These are phyloP conservation scores for Pochonia chlamydosporia DNA, from an alignment of 2,329 filamentous ascomycete species.

Conservation along the genomic window DNA sequence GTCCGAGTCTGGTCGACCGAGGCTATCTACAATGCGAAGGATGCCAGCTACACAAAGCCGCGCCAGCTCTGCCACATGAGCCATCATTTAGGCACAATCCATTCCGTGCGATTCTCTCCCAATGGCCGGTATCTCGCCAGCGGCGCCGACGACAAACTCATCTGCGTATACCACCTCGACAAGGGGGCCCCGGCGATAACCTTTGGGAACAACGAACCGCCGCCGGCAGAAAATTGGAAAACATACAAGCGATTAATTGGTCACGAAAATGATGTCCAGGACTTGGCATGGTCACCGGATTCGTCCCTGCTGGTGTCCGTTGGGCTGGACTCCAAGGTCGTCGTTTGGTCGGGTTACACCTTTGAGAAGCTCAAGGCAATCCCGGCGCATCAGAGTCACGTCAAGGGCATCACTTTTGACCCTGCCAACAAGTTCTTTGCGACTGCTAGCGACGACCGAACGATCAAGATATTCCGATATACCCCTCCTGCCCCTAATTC, in stretches of 20 bases:
- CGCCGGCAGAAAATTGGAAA: constrained; percentile 96
- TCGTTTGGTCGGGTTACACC: constrained; percentile 96
- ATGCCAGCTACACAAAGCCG: constrained; percentile 67
- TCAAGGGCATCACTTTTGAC: constrained; percentile 98
- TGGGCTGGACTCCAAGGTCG: constrained; percentile 93
- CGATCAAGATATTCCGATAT: constrained; percentile 94
- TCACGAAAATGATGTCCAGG: constrained; percentile 97
- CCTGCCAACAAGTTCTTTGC: constrained; percentile 99
- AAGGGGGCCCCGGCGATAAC: constrained; percentile 71
- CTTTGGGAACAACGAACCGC: constrained; percentile 85
- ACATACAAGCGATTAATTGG: constrained; percentile 89
- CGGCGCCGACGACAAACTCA: constrained; percentile 97
- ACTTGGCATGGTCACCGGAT: constrained; percentile 94
- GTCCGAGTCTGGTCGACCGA: constrained; percentile 98
- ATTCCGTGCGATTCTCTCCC: constrained; percentile 92
- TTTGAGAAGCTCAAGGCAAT: constrained; percentile 97
- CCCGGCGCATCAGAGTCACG: constrained; percentile 89
- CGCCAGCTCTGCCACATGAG: constrained; percentile 97
- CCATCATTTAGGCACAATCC: constrained; percentile 95
- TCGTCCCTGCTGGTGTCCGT: constrained; percentile 94
- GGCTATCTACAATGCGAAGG: constrained; percentile 75
- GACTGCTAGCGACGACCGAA: constrained; percentile 92
- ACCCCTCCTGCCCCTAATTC: constrained; percentile 86
- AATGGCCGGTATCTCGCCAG: constrained; percentile 94
- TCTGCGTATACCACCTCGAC: constrained; percentile 93